Conservation (phyloP, 345 rosid genomes). For the Reutealis trisperma region DNA sequence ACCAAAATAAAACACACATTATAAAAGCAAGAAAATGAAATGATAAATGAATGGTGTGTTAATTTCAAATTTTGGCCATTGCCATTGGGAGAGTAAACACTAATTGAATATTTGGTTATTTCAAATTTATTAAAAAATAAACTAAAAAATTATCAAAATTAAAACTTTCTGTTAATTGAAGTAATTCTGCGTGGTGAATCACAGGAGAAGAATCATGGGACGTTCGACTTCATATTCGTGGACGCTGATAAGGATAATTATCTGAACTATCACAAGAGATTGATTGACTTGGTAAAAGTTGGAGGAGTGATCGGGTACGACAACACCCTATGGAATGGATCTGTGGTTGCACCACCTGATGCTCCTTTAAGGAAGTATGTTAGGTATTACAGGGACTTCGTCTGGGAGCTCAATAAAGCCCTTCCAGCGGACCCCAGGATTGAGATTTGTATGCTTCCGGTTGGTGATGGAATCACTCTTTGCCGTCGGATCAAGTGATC, state of each 20-base stretch:
- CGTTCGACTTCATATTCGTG: constrained; percentile 86
- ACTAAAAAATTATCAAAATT: no score
- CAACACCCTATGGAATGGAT: constrained; percentile 97
- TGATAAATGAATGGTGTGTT: no score
- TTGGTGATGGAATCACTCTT: constrained; percentile 94
- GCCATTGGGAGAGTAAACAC: no score
- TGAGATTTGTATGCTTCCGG: constrained; percentile 95
- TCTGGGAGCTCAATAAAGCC: constrained; percentile 91
- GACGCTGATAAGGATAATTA: constrained; percentile 99
- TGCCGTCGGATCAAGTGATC: constrained; percentile 76
- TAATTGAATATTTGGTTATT: no score
- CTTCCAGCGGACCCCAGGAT: constrained; percentile 95
- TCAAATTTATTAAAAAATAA: no score
- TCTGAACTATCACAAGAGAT: constrained; percentile 80
- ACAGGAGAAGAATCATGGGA: constrained; percentile 76
- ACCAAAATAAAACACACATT: no score
- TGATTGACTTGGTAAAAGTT: constrained; percentile 78
- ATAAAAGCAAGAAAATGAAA: no score
- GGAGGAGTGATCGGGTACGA: constrained; percentile 96
- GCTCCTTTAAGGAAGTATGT: constrained; percentile 88
- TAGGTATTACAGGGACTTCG: constrained; percentile 84
- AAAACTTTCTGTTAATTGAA: not conserved
- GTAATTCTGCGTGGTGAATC: constrained; percentile 1
- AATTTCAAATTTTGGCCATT: no score
- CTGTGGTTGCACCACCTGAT: constrained; percentile 85